Conservation (phyloP, 306 rosid genomes). For the Corylus heterophylla region DNA sequence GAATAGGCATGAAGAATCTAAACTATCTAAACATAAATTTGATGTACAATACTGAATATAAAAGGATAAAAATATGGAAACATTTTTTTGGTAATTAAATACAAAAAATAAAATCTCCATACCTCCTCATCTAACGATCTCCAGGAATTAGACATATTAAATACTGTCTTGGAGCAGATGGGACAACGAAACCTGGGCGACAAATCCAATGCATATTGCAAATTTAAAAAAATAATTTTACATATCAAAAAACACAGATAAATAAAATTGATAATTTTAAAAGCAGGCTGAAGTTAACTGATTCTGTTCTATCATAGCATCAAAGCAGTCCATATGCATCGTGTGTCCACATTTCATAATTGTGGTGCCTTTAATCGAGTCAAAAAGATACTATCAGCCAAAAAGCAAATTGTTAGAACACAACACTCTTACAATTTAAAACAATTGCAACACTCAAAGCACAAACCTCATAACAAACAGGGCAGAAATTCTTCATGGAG, state of each 20-base stretch:
- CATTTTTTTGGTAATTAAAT: not conserved
- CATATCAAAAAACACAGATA: not conserved
- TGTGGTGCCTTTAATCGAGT: constrained; percentile 50
- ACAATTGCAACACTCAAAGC: constrained; percentile 17
- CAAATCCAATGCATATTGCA: constrained; percentile 22
- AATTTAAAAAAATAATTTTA: not conserved
- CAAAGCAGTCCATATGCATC: constrained; percentile 64
- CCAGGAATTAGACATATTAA: constrained; percentile 52
- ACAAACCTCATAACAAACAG: constrained; percentile 80
- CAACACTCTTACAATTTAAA: constrained; percentile 5
- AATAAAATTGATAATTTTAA: not conserved
- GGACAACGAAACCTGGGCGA: constrained; percentile 68
- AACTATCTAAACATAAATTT: not conserved
- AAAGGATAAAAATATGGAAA: constrained; percentile 3
- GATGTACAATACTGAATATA: not conserved
- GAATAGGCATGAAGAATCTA: not conserved
- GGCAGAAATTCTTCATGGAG: constrained; percentile 75
- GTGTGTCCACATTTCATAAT: constrained; percentile 78
- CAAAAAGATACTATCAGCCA: constrained; percentile 67
- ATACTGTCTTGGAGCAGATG: constrained; percentile 59
- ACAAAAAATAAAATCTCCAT: not conserved
- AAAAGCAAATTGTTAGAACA: constrained; percentile 32
- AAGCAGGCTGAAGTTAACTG: constrained; percentile 43
- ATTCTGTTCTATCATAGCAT: constrained; percentile 43
- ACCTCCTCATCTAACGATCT: constrained; percentile 52